Base-by-base conservation (phyloP, 495 filamentous ascomycete genomes). In the Penicillium atrosanguineum region DNA sequence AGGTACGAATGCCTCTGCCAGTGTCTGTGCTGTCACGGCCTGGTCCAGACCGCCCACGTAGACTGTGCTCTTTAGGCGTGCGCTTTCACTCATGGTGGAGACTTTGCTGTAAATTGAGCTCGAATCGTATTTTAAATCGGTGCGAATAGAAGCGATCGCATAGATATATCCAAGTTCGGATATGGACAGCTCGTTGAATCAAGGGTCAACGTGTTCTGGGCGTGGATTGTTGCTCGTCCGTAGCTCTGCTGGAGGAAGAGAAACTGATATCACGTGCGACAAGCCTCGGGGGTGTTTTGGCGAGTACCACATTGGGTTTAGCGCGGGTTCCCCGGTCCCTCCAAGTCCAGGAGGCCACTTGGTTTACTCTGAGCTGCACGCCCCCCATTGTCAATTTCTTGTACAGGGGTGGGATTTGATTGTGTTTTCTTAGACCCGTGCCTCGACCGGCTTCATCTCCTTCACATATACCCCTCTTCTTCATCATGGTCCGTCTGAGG, bases 1-100 rank as follows among this genome's bases (percentile, higher is more conserved):
- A 0, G 95, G 95, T 26, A 97, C 78, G 76, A 99, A 99, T 34
- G 91, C 91, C 60, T 92, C 88, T 42, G 92, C 86, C 42, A 98
- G 79, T 39, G 84, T 87, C 28, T 82, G 76, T 20, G 78, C 68
- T 12, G 86, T 91, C 42, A 95, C 90, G 21, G 84, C 78, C 52
- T 87, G 84, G 57, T 94, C 87, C 21, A 98, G 83, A 38, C 92
- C 92, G 47, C 93, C 91, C 48, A 97, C 86, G 63, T 94, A 95
- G 55, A 98, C 75, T 28, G 94, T 98, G 61, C 67, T 73, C 62
- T 95, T 96, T 63, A 95, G 82, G 47, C 94, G 88, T 29, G 92
- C 77, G 14, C 83, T 75, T 74, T 94, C 90, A 46, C 86, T 85
- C 89, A 94, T 93, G 29, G 46, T 84, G 57, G 47, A 14, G 16